Evolutionary conservation across 768 basidiomycete genomes (phyloP).

Genomic region (Cyclocybe cylindracea): DNA sequence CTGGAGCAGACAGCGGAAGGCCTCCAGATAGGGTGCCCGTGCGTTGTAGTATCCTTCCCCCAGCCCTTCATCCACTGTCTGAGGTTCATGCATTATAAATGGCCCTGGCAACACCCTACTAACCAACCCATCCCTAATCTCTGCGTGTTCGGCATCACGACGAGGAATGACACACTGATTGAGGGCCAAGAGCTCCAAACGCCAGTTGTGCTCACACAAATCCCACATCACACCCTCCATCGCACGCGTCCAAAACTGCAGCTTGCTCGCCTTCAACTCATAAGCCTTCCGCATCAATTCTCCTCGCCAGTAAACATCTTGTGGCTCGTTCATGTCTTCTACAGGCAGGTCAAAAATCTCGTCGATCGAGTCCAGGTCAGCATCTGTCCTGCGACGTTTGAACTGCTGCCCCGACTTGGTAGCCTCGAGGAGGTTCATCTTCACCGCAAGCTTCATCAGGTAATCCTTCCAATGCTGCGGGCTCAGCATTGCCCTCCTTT

Average conservation of each 20-base stretch:
- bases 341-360: background rate
- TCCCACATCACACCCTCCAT: constrained; percentile 13
- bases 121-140: constrained; percentile 1
- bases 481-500: background rate
- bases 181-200: constrained; percentile 10
- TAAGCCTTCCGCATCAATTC: background rate
- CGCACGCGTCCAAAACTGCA: background rate
- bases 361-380: background rate
- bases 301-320: constrained; percentile 1
- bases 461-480: constrained; percentile 8
- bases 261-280: background rate
- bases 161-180: constrained; percentile 7
- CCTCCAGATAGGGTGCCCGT: constrained; percentile 1
- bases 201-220: constrained; percentile 15
- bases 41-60: constrained; percentile 1
- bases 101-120: background rate
- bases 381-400: no score
- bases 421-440: no score
- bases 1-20: constrained; percentile 1
- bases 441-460: no score
- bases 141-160: background rate
- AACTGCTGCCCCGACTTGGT: no score
- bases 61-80: constrained; percentile 1
- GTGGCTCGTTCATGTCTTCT: background rate
- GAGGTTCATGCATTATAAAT: background rate